These are phyloP conservation scores for Sarocladium brachiariae DNA, from an alignment of 2,329 filamentous ascomycete genomes.

Conservation along the genomic window DNA sequence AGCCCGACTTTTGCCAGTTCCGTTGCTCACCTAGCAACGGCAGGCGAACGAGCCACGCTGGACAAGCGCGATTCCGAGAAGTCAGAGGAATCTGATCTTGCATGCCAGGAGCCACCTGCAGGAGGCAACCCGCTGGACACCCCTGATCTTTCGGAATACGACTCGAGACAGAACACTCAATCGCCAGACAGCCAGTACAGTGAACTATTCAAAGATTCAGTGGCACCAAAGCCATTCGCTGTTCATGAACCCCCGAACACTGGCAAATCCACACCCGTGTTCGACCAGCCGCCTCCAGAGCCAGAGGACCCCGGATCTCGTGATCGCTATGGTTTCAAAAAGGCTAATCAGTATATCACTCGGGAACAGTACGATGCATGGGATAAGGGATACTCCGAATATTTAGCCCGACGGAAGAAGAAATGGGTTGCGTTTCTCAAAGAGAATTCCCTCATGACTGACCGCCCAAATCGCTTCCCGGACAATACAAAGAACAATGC, in stretches of 20 bases:
- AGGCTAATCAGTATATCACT: conserved; percentile 72
- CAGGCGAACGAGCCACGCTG: conserved; percentile 15
- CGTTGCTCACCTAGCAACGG: conserved; percentile 28
- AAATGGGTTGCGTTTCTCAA: conserved; percentile 80
- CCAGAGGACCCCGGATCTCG: conserved; percentile 47
- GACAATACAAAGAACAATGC: conserved; percentile 50
- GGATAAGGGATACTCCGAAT: conserved; percentile 67
- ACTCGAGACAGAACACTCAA: background rate
- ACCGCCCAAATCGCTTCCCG: conserved; percentile 70
- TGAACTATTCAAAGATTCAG: conserved; percentile 12
- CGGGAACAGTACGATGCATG: conserved; percentile 74
- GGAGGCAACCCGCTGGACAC: background rate
- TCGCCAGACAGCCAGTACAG: background rate
- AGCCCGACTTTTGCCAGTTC: conserved; percentile 31
- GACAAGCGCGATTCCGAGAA: conserved; percentile 46
- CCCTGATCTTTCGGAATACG: background rate
- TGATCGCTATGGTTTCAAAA: conserved; percentile 90
- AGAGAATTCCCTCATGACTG: conserved; percentile 66
- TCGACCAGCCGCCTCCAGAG: conserved; percentile 16
- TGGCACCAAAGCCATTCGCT: conserved; percentile 20
- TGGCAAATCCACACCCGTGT: background rate
- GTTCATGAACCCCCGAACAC: conserved; percentile 16
- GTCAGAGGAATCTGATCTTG: conserved; percentile 29
- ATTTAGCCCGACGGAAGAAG: conserved; percentile 64
- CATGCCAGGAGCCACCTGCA: background rate